A percentile compares a stretch with the other conserved stretches of the same genome.
Evolutionary conservation across 2,329 filamentous ascomycete genomes (phyloP).

Genomic region (Colletotrichum filicis): DNA sequence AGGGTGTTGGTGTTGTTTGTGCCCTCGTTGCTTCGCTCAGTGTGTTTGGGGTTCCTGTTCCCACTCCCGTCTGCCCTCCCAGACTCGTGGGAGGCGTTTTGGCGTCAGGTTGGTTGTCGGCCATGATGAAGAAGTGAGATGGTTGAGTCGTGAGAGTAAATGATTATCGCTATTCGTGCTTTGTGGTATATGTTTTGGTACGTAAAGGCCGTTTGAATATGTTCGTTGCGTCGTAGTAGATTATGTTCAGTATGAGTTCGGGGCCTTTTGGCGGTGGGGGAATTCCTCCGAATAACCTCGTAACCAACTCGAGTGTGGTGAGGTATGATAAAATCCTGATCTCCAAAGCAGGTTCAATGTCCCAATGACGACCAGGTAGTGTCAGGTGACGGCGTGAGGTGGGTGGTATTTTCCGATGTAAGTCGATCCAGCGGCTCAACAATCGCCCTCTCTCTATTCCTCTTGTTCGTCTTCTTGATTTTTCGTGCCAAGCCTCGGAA

Average conservation of each 20-base stretch:
- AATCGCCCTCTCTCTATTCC: background rate
- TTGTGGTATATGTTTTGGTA: background rate
- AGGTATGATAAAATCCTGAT: background rate
- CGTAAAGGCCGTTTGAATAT: background rate
- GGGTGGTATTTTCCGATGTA: conserved; percentile 6
- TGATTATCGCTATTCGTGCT: background rate
- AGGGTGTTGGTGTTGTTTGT: background rate
- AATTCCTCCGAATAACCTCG: background rate
- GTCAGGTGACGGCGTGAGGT: background rate
- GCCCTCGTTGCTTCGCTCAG: conserved; percentile 6
- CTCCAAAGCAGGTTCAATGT: background rate
- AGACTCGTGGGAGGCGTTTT: background rate
- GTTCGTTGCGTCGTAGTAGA: background rate
- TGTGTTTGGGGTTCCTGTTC: conserved; percentile 16
- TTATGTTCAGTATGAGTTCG: conserved; percentile 12
- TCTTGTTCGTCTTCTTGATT: background rate
- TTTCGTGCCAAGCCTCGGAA: conserved; percentile 2
- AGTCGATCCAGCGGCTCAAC: conserved; percentile 34
- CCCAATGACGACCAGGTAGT: background rate
- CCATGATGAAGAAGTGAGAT: conserved; percentile 8
- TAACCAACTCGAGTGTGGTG: background rate
- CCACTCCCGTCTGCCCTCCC: conserved; percentile 3
- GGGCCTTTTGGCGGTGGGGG: background rate
- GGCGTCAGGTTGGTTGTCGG: conserved; percentile 15
- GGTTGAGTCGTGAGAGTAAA: background rate